Evolutionary conservation across 495 filamentous ascomycete genomes (phyloP), one percentile per base, ranked within the genome.

Genomic region (Hypoxylon fuscum): DNA sequence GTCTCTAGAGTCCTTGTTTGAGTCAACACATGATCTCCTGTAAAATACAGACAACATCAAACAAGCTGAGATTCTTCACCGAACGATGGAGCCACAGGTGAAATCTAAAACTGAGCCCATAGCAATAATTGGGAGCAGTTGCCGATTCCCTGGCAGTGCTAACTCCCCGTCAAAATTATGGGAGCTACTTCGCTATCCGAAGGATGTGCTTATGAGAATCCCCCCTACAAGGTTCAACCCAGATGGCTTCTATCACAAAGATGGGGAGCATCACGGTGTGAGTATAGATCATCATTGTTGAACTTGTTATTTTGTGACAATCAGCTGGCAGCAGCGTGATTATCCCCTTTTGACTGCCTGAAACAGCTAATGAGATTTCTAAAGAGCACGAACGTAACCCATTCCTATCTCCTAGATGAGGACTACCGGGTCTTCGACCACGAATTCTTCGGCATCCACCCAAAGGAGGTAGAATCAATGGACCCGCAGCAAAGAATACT

Each of bases 241-340:
- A 17, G 81, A 88, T 66, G 83, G 85, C n/a, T 81, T 88, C 42
- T 81, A 79, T 18, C 88, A 90, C 54, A 83, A 80, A 14, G 27
- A 57, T 45, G 29, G 20, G 10, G 44, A 40, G 12, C 54, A 42
- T 12, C 54, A 31, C 20, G 54, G 54, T 2, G 68, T 46, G 15
- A 45, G 52, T 38, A 23, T 8, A 4, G 25, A 8, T 27, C 25
- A 27, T 27, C 25, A 27, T 27, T 27, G 25, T 27, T 27, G 25
- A 27, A 27, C 25, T 27, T 27, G 25, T 27, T 27, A 27, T 27
- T 8, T 27, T 8, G 25, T 27, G 25, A 27, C 25, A 3, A 27
- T 3, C 25, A 27, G 25, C 25, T 8, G 25, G 25, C 25, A 27
- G 25, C 25, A 27, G 25, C 8, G 8, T 4, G 8, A 27, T 8